Base-by-base conservation (phyloP, 495 filamentous ascomycete genomes). In the Talaromyces wortmannii region DNA sequence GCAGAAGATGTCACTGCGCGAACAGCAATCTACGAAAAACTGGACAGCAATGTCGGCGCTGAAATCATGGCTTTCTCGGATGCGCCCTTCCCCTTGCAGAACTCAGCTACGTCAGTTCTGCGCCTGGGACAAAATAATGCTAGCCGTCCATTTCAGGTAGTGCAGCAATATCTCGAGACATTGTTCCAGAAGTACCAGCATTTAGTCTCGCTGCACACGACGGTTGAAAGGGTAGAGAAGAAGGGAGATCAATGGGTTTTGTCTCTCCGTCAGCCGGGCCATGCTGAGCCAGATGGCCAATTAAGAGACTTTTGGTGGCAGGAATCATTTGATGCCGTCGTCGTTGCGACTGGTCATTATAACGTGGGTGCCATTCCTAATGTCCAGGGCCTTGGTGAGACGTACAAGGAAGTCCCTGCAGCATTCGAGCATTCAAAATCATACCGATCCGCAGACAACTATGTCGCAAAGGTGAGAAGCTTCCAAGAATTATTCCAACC, bases 331-430 rank as follows among this genome's bases (percentile, higher is more conserved):
- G 90, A 96, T 69, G 91, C 88, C 0, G 78, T 95, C 2, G 80
- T 92, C 0, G 82, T 95, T 6, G 90, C 89, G 2, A 87, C 80
- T 33, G 91, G 91, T 0, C 90, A 96, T 63, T 94, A 90, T 64
- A 75, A 78, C 1, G 81, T 87, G 8, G 86, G 87, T 0, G 86
- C 78, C 64, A 77, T 95, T 10, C 91, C 91, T 0, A 64, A 72
- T 0, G 81, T 88, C 36, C 57, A 63, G 0, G 73, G 73, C 0
- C 42, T 76, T 57, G 63, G 68, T 17, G 70, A 75, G 40, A 72
- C 68, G 29, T 57, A 67, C 0, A 52, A 58, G 12, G 55, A 56
- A 18, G 69, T 71, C 52, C 71, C 73, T 1, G 65, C 63, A 0
- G 63, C 65, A 18, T 64, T 76, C 8, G 59, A 65, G 40, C 73